Evolutionary conservation across 78 protist genomes (phyloP), one percentile per base, ranked within the genome.

Genomic region (slime mould (Dictyostelium discoideum)): DNA sequence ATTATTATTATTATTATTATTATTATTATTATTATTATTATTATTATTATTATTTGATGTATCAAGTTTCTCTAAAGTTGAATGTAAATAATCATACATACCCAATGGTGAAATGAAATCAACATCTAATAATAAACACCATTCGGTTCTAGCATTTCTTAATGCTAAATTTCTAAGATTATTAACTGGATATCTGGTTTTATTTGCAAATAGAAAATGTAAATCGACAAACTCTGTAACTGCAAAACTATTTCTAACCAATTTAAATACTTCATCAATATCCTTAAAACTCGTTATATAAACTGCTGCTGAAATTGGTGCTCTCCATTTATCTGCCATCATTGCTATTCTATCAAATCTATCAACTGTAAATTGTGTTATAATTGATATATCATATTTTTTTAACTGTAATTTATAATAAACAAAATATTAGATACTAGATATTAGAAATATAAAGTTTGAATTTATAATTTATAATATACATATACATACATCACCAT

Each of bases 291-390:
- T 37, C 29, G 16, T 57, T 7, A 90, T 90, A 85, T 82, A 90
- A 8, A 90, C 87, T 26, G 94, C 86, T 13, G 87, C 94, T 46
- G 94, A 90, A 20, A 90, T 90, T 22, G 94, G 94, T 57, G 85
- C 94, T 72, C 94, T 60, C 94, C 94, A 90, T 50, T 82, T 90
- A 32, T 90, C 87, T n/a, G 94, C 94, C 87, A 90, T 90, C 81
- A 84, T 81, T 40, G 84, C 82, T 11, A 90, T 6, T 50, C 87
- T 80, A 20, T 90, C 86, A 5, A 82, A 69, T 82, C 94, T 90
- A 20, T 90, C 94, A 11, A 90, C 42, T 73, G 94, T 67, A 32
- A 82, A 73, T n/a, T 90, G 94, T 48, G 94, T 90, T 9, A 90
- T 57, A 14, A 90, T 77, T 60, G 89, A 80, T 54, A 90, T 24